Percentiles rank a stretch among this genome's conserved stretches.
phyloP scores from a whole-genome alignment of 106 monocot genomes.

The Ottelia alismoides region DNA sequence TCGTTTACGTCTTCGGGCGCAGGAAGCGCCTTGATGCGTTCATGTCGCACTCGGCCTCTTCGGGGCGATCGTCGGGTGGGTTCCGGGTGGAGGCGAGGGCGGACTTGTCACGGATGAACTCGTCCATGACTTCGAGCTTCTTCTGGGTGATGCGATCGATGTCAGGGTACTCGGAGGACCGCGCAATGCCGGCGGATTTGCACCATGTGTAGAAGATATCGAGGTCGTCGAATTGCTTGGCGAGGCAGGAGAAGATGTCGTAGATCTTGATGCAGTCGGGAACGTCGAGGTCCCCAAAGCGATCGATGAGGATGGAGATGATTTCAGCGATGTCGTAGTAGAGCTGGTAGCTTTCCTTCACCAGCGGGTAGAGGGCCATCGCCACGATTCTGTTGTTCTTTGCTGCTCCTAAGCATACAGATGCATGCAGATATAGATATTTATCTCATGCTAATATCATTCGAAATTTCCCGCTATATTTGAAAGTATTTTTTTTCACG shows the following conservation, averaged over 20 bases:
- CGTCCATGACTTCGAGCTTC: conserved; percentile 79
- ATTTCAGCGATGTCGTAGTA: conserved; percentile 59
- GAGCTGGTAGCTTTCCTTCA: conserved; percentile 87
- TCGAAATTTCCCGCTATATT: too few species aligned
- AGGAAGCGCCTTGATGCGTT: too few species aligned
- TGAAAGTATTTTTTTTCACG: too few species aligned
- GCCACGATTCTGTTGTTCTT: conserved; percentile 58
- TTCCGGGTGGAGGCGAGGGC: too few species aligned
- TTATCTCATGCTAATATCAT: too few species aligned
- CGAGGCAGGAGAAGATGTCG: conserved; percentile 46
- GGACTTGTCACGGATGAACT: conserved; percentile 62
- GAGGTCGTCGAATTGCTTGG: conserved; percentile 83
- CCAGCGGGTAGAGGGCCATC: conserved; percentile 58
- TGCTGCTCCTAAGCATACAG: conserved; percentile 62
- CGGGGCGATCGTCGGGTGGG: too few species aligned
- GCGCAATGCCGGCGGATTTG: conserved; percentile 37
- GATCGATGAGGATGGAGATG: conserved; percentile 51
- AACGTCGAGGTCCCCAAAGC: conserved; percentile 61
- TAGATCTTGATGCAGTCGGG: conserved; percentile 47
- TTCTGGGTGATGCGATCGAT: conserved; percentile 54
- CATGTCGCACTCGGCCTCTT: too few species aligned
- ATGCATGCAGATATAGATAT: too few species aligned
- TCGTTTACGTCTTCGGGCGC: too few species aligned
- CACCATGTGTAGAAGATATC: conserved; percentile 50
- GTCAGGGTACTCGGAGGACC: conserved; percentile 66